Evolutionary conservation across 73 alveolate genomes (phyloP), one percentile per base, ranked within the genome.

Genomic region (Symbiodinium natans): DNA sequence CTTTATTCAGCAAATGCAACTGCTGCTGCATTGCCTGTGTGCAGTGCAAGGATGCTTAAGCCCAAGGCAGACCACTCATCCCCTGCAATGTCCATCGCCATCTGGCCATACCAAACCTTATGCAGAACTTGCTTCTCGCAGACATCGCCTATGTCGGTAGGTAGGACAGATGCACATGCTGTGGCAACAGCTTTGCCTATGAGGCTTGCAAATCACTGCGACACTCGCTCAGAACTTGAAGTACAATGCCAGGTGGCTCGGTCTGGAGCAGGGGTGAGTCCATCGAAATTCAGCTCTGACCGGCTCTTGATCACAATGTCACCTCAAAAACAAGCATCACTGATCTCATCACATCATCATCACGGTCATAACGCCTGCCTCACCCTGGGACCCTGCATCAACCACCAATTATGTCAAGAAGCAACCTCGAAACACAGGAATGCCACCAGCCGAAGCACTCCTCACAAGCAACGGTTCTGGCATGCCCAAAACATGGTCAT

Each of bases 211-310:
- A n/a, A n/a, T n/a, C n/a, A n/a, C n/a, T n/a, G n/a, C n/a, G n/a
- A n/a, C n/a, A n/a, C n/a, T n/a, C 59, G 6, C 59, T 46, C 38
- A 29, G 80, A 63, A 63, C 38, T 29, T 23, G 38, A 27, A 29
- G 19, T 23, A 63, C 38, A 46, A 63, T 13, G 27, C 33, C 80
- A 8, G 36, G 29, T 63, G 34, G 36, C 97, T 15, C 97, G 97
- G 39, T 90, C 97, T 9, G 97, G 82, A 29, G 97, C 97, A 2
- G 97, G 97, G 34, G 80, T 90, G 56, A 90, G 97, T 7, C 97
- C 97, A 41, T 90, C 97, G 88, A 90, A 90, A 29, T 90, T 90
- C 77, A 90, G 77, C 56, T 90, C 97, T 38, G 86, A 43, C 21
- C 97, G 97, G 54, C 80, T 56, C 88, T 68, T 90, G 80, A 90